Evolutionary conservation across 331 rosid species (phyloP).

Genomic region (Arachis monticola): DNA sequence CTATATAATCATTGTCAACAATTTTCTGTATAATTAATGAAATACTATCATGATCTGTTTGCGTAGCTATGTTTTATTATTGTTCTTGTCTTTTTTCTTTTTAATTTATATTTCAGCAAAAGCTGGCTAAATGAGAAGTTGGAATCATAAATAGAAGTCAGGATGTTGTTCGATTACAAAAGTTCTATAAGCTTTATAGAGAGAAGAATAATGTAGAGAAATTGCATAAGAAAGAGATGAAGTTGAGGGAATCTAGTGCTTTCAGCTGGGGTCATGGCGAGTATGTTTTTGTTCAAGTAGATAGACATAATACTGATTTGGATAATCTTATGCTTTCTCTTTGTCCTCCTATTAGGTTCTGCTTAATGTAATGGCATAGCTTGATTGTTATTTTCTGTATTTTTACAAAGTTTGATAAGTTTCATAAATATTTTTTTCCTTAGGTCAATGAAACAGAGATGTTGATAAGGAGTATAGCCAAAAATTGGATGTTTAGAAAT

Average conservation of each 20-base stretch:
- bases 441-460: neutral
- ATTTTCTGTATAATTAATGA: too few species aligned
- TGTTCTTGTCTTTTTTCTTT: slow-evolving; percentile 18
- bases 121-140: slow-evolving; percentile 79
- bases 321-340: slow-evolving; percentile 8
- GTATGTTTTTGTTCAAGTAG: slow-evolving; percentile 56
- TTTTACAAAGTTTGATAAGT: slow-evolving; percentile 5
- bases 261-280: slow-evolving; percentile 88
- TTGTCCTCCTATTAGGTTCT: neutral
- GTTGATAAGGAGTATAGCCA: neutral
- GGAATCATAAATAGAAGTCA: slow-evolving; percentile 89
- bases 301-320: neutral
- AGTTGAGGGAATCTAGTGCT: slow-evolving; percentile 82
- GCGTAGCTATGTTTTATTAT: slow-evolving; percentile 15
- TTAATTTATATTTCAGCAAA: slow-evolving; percentile 70
- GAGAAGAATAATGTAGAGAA: slow-evolving; percentile 76
- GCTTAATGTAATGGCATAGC: too few species aligned
- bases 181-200: slow-evolving; percentile 82
- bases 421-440: neutral
- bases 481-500: slow-evolving; percentile 11
- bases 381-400: slow-evolving; percentile 13
- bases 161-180: slow-evolving; percentile 73
- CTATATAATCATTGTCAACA: too few species aligned
- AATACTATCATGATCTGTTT: neutral
- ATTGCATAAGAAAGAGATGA: slow-evolving; percentile 81